Conservation (phyloP, 2,329 filamentous ascomycete species). For the Ilyonectria destructans region DNA sequence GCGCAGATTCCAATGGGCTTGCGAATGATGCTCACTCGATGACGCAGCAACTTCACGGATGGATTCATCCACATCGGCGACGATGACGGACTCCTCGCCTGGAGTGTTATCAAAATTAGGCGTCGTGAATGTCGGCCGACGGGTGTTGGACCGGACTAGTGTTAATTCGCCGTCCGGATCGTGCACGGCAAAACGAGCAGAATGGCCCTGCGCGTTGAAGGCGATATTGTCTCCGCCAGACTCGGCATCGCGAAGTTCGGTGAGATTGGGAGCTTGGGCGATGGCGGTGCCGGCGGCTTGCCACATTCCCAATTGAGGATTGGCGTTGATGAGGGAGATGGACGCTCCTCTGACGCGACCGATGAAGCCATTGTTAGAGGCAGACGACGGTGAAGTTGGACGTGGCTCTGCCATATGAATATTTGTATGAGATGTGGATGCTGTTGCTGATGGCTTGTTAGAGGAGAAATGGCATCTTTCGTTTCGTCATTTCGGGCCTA, state of each 20-base stretch:
- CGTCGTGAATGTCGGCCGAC: slow-evolving; percentile 21
- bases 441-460: too few species aligned
- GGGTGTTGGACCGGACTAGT: slow-evolving; percentile 40
- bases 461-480: too few species aligned
- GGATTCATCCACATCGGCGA: slow-evolving; percentile 6
- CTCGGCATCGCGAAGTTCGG: slow-evolving; percentile 48
- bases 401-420: too few species aligned
- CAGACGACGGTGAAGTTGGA: too few species aligned
- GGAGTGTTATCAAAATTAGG: slow-evolving; percentile 10
- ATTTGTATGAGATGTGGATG: too few species aligned
- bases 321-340: slow-evolving; percentile 47
- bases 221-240: slow-evolving; percentile 48
- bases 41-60: neutral
- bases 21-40: slow-evolving; percentile 6
- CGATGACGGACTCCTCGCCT: slow-evolving; percentile 15
- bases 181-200: slow-evolving; percentile 45
- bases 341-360: slow-evolving; percentile 48
- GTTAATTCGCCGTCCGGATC: slow-evolving; percentile 46
- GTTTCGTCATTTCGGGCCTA: too few species aligned
- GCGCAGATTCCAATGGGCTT: slow-evolving; percentile 17
- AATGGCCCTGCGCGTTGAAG: slow-evolving; percentile 51
- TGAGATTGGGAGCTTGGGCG: slow-evolving; percentile 24
- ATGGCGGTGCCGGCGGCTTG: slow-evolving; percentile 50
- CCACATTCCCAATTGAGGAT: slow-evolving; percentile 52
- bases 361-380: slow-evolving; percentile 32